Percentiles rank a stretch among this genome's conserved stretches.
Evolutionary conservation across 2,329 filamentous ascomycete genomes (phyloP).

Genomic region (Harringtonia aguacate): DNA sequence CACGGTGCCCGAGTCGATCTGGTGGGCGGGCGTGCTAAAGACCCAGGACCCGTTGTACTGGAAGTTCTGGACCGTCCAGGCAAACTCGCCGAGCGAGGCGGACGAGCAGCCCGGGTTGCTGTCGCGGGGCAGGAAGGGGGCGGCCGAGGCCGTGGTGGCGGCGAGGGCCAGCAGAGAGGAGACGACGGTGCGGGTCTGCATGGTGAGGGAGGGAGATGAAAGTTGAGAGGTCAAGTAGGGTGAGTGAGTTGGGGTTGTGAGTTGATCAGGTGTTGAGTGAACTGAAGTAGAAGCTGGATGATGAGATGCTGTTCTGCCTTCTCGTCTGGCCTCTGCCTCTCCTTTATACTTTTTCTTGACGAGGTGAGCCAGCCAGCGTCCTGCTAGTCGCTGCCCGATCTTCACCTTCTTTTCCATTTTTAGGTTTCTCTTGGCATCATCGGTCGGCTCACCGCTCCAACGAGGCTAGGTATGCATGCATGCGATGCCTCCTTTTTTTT

Average conservation of each 20-base stretch:
- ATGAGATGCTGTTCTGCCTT: no score
- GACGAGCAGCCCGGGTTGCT: conserved; percentile 19
- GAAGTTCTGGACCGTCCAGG: conserved; percentile 32
- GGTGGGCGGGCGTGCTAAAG: conserved; percentile 41
- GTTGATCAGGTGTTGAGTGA: no score
- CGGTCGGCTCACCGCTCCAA: no score
- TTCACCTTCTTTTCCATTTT: background rate
- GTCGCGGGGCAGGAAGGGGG: conserved; percentile 1
- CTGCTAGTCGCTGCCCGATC: no score
- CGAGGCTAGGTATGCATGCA: no score
- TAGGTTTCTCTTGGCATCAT: no score
- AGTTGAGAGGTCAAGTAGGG: background rate
- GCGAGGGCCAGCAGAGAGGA: conserved; percentile 4
- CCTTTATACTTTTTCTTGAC: no score
- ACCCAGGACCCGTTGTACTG: conserved; percentile 36
- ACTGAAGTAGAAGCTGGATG: no score
- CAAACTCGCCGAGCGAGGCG: conserved; percentile 21
- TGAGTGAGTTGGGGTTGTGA: no score
- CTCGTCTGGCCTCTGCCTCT: no score
- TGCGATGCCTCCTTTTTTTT: no score
- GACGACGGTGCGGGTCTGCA: conserved; percentile 2
- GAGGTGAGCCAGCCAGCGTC: no score
- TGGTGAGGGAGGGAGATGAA: background rate
- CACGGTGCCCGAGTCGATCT: conserved; percentile 35
- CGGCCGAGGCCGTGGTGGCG: background rate